Percentiles rank a stretch among this genome's conserved stretches.
Evolutionary conservation across 768 basidiomycete genomes (phyloP).

Genomic region (Tulasnella sp.): DNA sequence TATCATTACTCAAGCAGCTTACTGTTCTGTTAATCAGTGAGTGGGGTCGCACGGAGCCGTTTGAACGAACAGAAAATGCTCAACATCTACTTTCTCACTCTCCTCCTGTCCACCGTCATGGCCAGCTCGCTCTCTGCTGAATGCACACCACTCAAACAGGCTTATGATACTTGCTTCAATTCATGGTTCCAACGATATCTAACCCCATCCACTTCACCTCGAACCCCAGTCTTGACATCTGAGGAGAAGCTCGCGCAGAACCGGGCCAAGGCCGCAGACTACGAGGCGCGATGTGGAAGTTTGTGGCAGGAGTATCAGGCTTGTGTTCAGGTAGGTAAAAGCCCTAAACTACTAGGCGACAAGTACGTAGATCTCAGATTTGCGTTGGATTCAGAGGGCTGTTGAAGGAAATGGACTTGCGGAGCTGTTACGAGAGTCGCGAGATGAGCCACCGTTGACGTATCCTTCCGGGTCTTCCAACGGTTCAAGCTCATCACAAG

Average conservation of each 20-base stretch:
- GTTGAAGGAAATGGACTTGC: conserved; percentile 69
- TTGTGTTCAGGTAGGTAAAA: conserved; percentile 65
- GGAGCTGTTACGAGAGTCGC: conserved; percentile 63
- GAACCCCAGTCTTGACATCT: conserved; percentile 23
- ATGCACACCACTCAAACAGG: conserved; percentile 82
- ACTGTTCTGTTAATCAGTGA: no score
- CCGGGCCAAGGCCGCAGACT: conserved; percentile 75
- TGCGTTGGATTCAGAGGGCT: conserved; percentile 44
- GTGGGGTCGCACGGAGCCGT: no score
- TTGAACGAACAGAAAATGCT: no score
- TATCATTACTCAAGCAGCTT: no score
- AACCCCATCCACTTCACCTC: conserved; percentile 42
- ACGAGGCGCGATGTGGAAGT: conserved; percentile 73
- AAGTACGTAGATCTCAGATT: not conserved
- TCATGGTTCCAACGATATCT: conserved; percentile 96
- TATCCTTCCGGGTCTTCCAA: no score
- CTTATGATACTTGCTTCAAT: conserved; percentile 92
- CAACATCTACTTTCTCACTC: not conserved
- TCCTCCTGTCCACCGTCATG: conserved; percentile 34
- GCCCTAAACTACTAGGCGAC: not conserved
- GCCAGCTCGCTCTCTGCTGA: conserved; percentile 67
- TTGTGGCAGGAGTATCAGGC: conserved; percentile 69
- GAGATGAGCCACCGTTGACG: conserved; percentile 63
- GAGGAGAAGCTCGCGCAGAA: conserved; percentile 50
- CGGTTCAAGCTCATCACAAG: no score